A percentile compares a stretch with the other conserved stretches of the same genome.
These are phyloP conservation scores for Wallacemonas collosoma DNA, from an alignment of 208 protist genomes.

Conservation along the genomic window DNA sequence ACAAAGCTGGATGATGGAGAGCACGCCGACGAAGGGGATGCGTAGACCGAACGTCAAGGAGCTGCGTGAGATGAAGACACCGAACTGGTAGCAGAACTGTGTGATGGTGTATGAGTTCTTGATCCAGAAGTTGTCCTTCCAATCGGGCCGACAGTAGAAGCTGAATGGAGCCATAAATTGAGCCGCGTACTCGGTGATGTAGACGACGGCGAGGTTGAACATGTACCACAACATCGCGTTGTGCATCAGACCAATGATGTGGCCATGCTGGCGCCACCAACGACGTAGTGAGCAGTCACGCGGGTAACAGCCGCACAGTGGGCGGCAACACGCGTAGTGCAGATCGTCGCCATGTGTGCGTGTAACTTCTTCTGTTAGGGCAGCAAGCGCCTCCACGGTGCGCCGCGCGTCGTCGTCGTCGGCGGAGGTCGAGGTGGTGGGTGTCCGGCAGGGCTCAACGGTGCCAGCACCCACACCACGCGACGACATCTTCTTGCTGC, in stretches of 20 bases:
- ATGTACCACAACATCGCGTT: slow-evolving; percentile 71
- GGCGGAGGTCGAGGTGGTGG: neutral
- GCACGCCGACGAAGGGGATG: slow-evolving; percentile 79
- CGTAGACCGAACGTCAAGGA: slow-evolving; percentile 73
- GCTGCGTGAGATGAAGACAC: slow-evolving; percentile 87
- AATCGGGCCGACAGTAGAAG: slow-evolving; percentile 51
- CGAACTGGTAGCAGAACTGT: slow-evolving; percentile 92
- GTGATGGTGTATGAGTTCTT: slow-evolving; percentile 78
- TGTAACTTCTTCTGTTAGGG: slow-evolving; percentile 5
- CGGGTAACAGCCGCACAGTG: slow-evolving; percentile 33
- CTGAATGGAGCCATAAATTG: slow-evolving; percentile 85
- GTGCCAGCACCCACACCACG: neutral
- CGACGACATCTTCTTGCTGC: slow-evolving; percentile 5
- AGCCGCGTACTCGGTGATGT: slow-evolving; percentile 87
- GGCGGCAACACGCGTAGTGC: slow-evolving; percentile 37
- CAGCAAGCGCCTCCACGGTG: neutral
- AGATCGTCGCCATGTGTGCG: slow-evolving; percentile 24
- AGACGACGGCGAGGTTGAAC: slow-evolving; percentile 81
- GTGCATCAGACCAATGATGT: slow-evolving; percentile 44
- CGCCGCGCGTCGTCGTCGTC: neutral
- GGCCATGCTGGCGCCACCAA: slow-evolving; percentile 53
- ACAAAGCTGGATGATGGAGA: slow-evolving; percentile 84
- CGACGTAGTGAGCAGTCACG: slow-evolving; percentile 25
- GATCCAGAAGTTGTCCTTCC: slow-evolving; percentile 60
- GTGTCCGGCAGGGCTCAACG: slow-evolving; percentile 10